Percentiles rank a stretch among this genome's conserved stretches.
These are phyloP conservation scores for Curvularia eragrostidis DNA, from an alignment of 2,329 filamentous ascomycete species.

Conservation along the genomic window DNA sequence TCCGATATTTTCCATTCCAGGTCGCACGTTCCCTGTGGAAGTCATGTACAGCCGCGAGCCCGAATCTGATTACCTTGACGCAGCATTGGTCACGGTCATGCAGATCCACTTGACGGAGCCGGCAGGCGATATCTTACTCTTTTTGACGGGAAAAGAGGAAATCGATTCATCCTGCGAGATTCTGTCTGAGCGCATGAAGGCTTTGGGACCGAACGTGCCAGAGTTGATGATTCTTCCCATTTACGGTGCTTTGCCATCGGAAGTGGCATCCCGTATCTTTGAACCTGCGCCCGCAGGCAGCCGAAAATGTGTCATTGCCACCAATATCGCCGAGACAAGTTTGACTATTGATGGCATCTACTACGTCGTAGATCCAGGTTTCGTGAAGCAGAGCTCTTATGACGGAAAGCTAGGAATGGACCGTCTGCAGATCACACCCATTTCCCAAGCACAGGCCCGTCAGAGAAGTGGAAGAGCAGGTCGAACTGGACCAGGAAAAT, in stretches of 20 bases:
- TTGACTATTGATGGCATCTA: conserved; percentile 98
- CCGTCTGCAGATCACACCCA: conserved; percentile 90
- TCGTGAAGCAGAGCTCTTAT: conserved; percentile 97
- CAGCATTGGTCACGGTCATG: conserved; percentile 95
- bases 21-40: conserved; percentile 93
- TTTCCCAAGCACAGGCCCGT: conserved; percentile 95
- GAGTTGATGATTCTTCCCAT: conserved; percentile 93
- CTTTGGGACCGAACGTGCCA: conserved; percentile 85
- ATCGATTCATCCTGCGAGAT: conserved; percentile 96
- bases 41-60: conserved; percentile 95
- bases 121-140: conserved; percentile 91
- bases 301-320: conserved; percentile 95
- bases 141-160: conserved; percentile 96
- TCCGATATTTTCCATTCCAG: conserved; percentile 95
- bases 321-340: conserved; percentile 97
- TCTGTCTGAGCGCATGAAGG: conserved; percentile 94
- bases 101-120: conserved; percentile 96
- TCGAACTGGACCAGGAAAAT: conserved; percentile 89
- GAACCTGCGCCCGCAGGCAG: conserved; percentile 86
- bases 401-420: conserved; percentile 99
- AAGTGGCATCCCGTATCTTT: conserved; percentile 94
- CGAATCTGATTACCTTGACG: conserved; percentile 93
- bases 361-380: conserved; percentile 95
- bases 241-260: conserved; percentile 91
- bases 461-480: conserved; percentile 92